Conservation (phyloP, 2,329 filamentous ascomycete genomes). For the Pseudopithomyces maydicus region DNA sequence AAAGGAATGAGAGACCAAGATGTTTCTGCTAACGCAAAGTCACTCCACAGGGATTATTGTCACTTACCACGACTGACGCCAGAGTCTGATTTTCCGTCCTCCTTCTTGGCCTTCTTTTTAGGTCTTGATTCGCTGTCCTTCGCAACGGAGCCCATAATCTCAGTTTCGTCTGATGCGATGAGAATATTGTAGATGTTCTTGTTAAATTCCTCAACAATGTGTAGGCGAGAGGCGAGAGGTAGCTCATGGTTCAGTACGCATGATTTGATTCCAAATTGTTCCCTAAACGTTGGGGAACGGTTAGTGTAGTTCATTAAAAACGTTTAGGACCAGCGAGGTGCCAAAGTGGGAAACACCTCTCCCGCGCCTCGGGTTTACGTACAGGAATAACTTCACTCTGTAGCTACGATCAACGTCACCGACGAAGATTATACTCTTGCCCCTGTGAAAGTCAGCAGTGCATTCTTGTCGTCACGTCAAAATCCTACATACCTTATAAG, state of each 20-base stretch:
- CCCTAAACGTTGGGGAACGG: constrained; percentile 43
- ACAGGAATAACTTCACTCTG: constrained; percentile 85
- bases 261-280: constrained; percentile 94
- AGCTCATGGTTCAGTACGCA: constrained; percentile 94
- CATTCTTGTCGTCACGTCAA: no score
- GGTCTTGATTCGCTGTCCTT: constrained; percentile 45
- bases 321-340: no score
- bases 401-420: constrained; percentile 89
- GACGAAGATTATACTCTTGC: constrained; percentile 86
- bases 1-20: no score
- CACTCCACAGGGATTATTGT: no score
- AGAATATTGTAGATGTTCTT: constrained; percentile 97
- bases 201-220: constrained; percentile 98
- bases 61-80: constrained; percentile 79
- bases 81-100: constrained; percentile 80
- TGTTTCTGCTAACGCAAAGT: no score
- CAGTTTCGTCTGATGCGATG: constrained; percentile 91
- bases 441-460: constrained; percentile 57
- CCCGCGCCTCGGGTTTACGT: no score
- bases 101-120: constrained; percentile 63
- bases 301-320: no score
- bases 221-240: constrained; percentile 88
- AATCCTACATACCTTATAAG: constrained; percentile 66
- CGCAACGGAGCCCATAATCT: constrained; percentile 69
- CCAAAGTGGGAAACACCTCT: no score